Conservation (phyloP, 2,329 filamentous ascomycete species). For the Ustulina deusta region DNA sequence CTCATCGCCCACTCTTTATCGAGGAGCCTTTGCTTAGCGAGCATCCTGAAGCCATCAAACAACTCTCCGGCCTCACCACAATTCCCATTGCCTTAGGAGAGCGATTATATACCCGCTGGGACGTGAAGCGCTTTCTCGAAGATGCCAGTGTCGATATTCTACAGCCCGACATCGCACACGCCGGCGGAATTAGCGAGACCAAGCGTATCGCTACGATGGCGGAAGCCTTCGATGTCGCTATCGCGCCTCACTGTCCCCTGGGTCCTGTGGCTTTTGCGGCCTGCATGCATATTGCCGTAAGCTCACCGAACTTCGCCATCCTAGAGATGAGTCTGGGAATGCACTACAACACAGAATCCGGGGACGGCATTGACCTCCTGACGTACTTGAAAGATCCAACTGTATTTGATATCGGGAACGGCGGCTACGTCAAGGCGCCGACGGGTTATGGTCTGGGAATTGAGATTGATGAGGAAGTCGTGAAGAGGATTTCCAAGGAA, state of each 20-base stretch:
- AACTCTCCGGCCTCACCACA: conserved; percentile 65
- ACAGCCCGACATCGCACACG: conserved; percentile 79
- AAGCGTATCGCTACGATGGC: conserved; percentile 76
- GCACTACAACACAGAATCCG: conserved; percentile 77
- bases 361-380: conserved; percentile 65
- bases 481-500: conserved; percentile 68
- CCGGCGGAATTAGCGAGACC: conserved; percentile 79
- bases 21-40: conserved; percentile 80
- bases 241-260: conserved; percentile 80
- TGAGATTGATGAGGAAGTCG: conserved; percentile 76
- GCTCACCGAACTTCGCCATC: conserved; percentile 75
- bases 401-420: conserved; percentile 71
- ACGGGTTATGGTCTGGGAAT: conserved; percentile 74
- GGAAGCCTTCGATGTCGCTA: conserved; percentile 78
- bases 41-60: conserved; percentile 73
- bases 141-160: conserved; percentile 76
- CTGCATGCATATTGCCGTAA: conserved; percentile 73
- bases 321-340: conserved; percentile 85
- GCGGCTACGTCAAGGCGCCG: conserved; percentile 72
- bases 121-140: conserved; percentile 78
- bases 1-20: conserved; percentile 78
- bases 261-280: conserved; percentile 80
- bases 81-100: conserved; percentile 79
- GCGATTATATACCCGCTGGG: conserved; percentile 75
- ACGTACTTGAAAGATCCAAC: conserved; percentile 74